These are phyloP conservation scores for Tolypocladium sp. DNA, from an alignment of 2,329 filamentous ascomycete species.

Conservation along the genomic window DNA sequence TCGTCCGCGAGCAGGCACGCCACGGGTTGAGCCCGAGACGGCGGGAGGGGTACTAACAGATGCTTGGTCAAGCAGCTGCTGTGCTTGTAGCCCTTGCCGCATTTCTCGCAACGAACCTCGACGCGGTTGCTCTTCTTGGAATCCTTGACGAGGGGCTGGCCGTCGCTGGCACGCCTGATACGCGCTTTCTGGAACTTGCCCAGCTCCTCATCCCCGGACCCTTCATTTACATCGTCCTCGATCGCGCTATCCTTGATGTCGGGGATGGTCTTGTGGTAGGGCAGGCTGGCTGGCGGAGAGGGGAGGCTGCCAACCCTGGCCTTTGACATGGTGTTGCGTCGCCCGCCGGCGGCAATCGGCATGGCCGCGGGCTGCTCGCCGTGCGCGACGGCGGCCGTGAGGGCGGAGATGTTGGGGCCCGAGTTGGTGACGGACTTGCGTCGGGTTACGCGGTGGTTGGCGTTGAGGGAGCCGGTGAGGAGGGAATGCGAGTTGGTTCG, in stretches of 20 bases:
- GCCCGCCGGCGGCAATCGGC: constrained; percentile 47
- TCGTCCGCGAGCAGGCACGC: constrained; percentile 12
- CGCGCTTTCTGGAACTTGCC: constrained; percentile 39
- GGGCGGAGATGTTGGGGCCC: constrained; percentile 62
- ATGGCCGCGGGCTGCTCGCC: constrained; percentile 47
- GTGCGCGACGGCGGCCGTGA: constrained; percentile 65
- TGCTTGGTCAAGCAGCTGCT: constrained; percentile 99
- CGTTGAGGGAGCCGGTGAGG: constrained; percentile 67
- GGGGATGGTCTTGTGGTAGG: constrained; percentile 43
- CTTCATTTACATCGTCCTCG: constrained; percentile 56
- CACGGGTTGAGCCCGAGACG: constrained; percentile 25
- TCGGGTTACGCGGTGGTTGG: constrained; percentile 77
- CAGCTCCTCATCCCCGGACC: constrained; percentile 45
- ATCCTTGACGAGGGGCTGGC: constrained; percentile 70
- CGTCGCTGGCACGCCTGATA: constrained; percentile 68
- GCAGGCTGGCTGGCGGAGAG: constrained; percentile 59
- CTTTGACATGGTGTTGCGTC: constrained; percentile 64
- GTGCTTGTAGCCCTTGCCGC: constrained; percentile 99
- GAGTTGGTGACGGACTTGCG: constrained; percentile 86
- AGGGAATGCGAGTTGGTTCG: constrained; percentile 77
- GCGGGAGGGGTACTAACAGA: constrained; percentile 78
- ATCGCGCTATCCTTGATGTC: constrained; percentile 55
- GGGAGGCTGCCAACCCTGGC: constrained; percentile 49
- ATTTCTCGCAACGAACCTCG: constrained; percentile 93
- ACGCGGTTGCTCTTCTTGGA: constrained; percentile 75